phyloP scores from a whole-genome alignment of 345 rosid species.

The Brassica cretica region DNA sequence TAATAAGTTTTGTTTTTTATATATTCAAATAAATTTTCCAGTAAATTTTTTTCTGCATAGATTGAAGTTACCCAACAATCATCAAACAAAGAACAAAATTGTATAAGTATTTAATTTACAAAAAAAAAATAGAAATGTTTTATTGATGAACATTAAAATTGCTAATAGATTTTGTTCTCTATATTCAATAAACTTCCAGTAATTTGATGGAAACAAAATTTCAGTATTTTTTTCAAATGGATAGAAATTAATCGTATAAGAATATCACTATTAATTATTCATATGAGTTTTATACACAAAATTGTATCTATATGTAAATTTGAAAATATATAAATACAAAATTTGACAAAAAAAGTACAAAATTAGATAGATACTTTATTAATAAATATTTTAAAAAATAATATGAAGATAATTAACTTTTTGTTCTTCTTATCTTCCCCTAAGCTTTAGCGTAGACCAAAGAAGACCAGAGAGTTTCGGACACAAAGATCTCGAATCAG shows the following conservation, averaged over 20 bases:
- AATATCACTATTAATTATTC: background rate
- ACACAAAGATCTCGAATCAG: constrained; percentile 17
- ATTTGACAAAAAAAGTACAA: background rate
- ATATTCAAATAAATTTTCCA: background rate
- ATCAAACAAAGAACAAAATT: background rate
- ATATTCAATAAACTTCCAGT: background rate
- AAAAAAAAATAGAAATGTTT: too few species aligned
- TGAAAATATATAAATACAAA: background rate
- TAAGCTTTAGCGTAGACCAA: constrained; percentile 7
- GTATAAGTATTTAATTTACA: background rate
- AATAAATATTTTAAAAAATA: too few species aligned
- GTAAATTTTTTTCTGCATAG: background rate
- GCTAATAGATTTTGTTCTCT: background rate
- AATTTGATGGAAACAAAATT: too few species aligned
- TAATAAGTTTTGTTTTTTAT: background rate
- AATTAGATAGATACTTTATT: background rate
- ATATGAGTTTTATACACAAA: background rate
- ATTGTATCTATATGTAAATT: background rate
- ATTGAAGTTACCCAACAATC: background rate
- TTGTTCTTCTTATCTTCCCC: background rate
- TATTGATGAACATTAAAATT: too few species aligned
- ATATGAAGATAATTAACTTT: background rate
- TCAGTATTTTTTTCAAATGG: too few species aligned
- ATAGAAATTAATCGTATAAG: background rate
- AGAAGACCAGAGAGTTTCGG: constrained; percentile 32